Evolutionary conservation across 2,329 filamentous ascomycete genomes (phyloP), one percentile per base, ranked within the genome.

Genomic region (Paraphaeosphaeria minitans): DNA sequence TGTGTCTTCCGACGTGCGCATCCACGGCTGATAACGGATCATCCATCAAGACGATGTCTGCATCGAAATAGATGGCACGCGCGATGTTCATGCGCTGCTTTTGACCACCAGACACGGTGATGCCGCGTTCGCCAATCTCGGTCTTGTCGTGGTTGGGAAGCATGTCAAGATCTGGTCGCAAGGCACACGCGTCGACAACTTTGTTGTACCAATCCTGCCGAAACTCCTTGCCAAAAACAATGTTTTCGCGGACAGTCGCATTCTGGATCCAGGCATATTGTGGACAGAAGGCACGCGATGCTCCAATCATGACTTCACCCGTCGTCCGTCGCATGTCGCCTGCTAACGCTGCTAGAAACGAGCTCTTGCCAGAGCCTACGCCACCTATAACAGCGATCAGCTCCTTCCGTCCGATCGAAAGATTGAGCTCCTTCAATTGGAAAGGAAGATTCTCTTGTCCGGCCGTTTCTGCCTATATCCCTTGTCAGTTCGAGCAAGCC

Each of bases 211-310:
- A 97, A 3, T 81, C 79, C 58, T 83, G 83, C 53, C 96, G 83
- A 60, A 66, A 85, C 74, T 84, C 81, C 82, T 92, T 94, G 12
- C 94, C 94, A 70, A 98, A 98, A 0, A 92, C 78, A 59, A 99
- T 96, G 70, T 99, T 99, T 35, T 97, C 87, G 61, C 87, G 88
- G 3, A 98, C 85, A 0, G 89, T 91, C 0, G 92, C 84, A 70
- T 98, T 98, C 73, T 98, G 94, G 50, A 99, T 97, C 95, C 95
- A 99, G 0, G 95, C 92, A 71, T 97, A 97, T 73, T 99, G 94
- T 0, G 94, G 94, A 65, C 95, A 98, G 69, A 97, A 97, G 0
- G 94, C 92, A 61, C 93, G 84, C 3, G 87, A 89, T 0, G 92
- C 92, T 42, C 93, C 91, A 66, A 95, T 84, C 0, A 86, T 84